These are phyloP conservation scores for Phytopythium montanum DNA, from an alignment of 352 stramenopile genomes.

Conservation along the genomic window DNA sequence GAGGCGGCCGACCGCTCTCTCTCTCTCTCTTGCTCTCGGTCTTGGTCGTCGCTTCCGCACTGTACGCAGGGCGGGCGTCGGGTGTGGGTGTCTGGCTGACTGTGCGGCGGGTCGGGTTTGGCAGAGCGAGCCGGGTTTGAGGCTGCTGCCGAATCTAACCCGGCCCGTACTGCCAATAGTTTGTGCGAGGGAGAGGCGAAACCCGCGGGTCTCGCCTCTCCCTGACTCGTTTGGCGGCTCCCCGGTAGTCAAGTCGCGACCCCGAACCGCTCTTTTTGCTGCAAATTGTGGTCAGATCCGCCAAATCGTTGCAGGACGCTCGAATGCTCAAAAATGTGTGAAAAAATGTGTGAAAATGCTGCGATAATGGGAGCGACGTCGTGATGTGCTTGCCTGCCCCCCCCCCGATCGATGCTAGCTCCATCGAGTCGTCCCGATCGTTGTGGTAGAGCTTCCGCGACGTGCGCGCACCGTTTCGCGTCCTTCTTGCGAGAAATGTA, in stretches of 20 bases:
- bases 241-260: slow-evolving; percentile 6
- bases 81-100: slow-evolving; percentile 2
- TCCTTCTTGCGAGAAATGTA: too few species aligned
- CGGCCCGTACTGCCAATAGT: too few species aligned
- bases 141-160: too few species aligned
- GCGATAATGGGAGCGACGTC: too few species aligned
- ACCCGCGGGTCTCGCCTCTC: not conserved
- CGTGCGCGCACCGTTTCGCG: too few species aligned
- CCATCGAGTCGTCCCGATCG: too few species aligned
- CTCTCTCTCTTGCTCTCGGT: not conserved
- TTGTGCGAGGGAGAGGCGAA: not conserved
- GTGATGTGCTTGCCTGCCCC: too few species aligned
- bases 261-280: not conserved
- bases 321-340: too few species aligned
- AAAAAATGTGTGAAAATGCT: not conserved
- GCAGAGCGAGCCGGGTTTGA: too few species aligned
- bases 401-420: too few species aligned
- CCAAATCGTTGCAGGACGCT: not conserved
- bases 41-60: slow-evolving; percentile 5
- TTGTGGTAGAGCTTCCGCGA: too few species aligned
- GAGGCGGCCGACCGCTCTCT: slow-evolving; percentile 5
- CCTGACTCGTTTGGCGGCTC: not conserved
- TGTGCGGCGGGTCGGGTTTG: not conserved
- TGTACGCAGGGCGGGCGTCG: slow-evolving; percentile 7
- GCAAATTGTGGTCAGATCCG: not conserved